These are phyloP conservation scores for Citrus reticulata DNA, from an alignment of 345 rosid genomes.

Conservation along the genomic window DNA sequence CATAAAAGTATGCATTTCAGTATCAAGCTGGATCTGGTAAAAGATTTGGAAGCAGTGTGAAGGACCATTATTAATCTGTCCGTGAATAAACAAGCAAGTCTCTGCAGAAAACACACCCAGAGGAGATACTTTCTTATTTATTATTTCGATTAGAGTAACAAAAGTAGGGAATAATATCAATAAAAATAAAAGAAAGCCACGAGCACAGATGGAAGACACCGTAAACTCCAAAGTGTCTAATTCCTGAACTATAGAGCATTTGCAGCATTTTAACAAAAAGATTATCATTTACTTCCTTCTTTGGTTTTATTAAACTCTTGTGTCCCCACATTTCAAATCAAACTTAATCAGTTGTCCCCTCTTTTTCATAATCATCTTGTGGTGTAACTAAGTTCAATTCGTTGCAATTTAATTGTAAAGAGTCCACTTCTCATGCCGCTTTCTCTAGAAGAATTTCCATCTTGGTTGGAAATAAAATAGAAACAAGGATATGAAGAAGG, in stretches of 20 bases:
- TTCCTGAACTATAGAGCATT: background rate
- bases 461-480: background rate
- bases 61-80: background rate
- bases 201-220: background rate
- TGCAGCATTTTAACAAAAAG: background rate
- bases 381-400: background rate
- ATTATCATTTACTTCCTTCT: background rate
- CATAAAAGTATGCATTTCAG: background rate
- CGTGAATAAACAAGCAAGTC: background rate
- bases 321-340: background rate
- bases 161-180: background rate
- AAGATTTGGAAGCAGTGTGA: background rate
- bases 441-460: background rate
- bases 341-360: background rate
- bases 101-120: background rate
- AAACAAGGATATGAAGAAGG: background rate
- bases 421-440: background rate
- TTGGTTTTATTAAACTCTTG: background rate
- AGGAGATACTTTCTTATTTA: background rate
- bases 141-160: background rate
- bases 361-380: background rate
- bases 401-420: background rate
- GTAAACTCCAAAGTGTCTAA: background rate
- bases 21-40: background rate
- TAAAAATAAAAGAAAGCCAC: background rate